Evolutionary conservation across 2,329 filamentous ascomycete genomes (phyloP), one percentile per base, ranked within the genome.

Genomic region (Alternaria sp.): DNA sequence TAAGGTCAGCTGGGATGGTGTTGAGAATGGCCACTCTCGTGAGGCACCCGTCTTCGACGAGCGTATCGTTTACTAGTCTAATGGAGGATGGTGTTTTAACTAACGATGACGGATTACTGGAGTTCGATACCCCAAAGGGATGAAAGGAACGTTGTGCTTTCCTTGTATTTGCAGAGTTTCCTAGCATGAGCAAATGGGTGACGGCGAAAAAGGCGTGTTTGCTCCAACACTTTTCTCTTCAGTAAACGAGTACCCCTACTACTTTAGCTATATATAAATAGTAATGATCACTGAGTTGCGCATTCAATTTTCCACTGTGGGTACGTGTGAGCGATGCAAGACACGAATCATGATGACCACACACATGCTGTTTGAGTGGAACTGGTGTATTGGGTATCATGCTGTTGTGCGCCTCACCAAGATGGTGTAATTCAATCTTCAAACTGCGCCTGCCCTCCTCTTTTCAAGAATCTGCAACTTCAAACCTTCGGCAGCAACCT

Each of bases 401-500:
- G 41, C 49, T 52, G 20, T 27, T 18, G n/a, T 28, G 9, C 30
- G 45, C 34, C 16, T 48, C 22, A 34, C 11, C 30, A 38, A 12
- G 25, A 41, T n/a, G n/a, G 34, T 32, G 25, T 14, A 20, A 22
- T 12, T 22, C 16, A 25, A 30, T 49, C 22, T 51, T 73, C 54
- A 78, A 11, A 72, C 73, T 8, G 75, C 75, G 36, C 74, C 76
- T 14, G 75, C 75, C 30, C 76, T 69, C 62, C 74, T 68, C 60
- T 66, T 67, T 53, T 78, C 76, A 48, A 80, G 57, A 41, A 78
- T 78, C 60, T 78, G 74, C 68, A 74, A 72, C 70, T 73, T 78
- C 70, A 97, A 72, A 50, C 84, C 85, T 80, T 97, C 92, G 10
- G 90, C 90, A 0, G 93, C 95, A 55, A 94, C 85, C 83, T 97